phyloP scores from a whole-genome alignment of 306 rosid species.

The Citrullus mucosospermus region DNA sequence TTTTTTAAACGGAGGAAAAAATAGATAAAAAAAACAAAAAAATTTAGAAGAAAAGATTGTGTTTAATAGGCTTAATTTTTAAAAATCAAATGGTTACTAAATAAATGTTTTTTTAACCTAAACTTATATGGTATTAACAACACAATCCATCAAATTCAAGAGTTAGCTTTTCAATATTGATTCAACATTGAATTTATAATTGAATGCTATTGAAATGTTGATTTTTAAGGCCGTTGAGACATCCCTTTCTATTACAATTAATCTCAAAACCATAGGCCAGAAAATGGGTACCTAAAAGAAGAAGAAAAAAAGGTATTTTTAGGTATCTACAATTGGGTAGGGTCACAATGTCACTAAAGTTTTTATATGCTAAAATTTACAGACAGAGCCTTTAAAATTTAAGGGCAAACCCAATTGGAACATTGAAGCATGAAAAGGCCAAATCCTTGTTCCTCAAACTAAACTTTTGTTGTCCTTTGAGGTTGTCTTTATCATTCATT shows the following conservation, averaged over 20 bases:
- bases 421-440: neutral
- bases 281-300: neutral
- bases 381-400: neutral
- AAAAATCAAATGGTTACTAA: too few relatives aligned
- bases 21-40: too few relatives aligned
- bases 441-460: neutral
- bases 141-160: neutral
- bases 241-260: neutral
- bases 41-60: too few relatives aligned
- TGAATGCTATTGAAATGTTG: neutral
- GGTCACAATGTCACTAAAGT: neutral
- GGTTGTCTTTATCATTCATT: neutral
- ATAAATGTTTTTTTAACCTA: neutral
- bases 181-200: neutral
- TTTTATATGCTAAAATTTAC: neutral
- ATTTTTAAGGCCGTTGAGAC: neutral
- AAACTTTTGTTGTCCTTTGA: neutral
- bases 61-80: too few relatives aligned
- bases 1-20: too few relatives aligned
- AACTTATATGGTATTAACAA: neutral
- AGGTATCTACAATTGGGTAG: neutral
- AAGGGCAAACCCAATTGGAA: neutral
- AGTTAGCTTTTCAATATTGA: neutral
- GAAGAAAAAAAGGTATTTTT: too few relatives aligned
- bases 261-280: neutral